These are phyloP conservation scores for Thalassiosira hispida DNA, from an alignment of 352 stramenopile species.

Conservation along the genomic window DNA sequence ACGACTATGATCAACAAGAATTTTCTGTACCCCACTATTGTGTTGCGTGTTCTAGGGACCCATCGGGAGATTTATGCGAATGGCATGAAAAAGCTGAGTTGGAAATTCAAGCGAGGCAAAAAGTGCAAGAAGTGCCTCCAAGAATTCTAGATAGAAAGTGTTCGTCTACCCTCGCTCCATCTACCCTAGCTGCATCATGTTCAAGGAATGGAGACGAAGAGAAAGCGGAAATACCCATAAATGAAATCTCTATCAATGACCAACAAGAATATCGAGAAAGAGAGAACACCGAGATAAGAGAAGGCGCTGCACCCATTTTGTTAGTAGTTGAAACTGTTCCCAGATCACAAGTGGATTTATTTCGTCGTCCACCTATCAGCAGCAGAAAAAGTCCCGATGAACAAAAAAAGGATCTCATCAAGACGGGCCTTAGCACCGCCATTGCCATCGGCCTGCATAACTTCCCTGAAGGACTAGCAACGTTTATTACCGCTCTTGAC, in stretches of 20 bases:
- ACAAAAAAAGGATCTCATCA: constrained; percentile 80
- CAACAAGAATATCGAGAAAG: too few species aligned
- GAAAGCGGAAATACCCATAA: too few species aligned
- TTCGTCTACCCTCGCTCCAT: too few species aligned
- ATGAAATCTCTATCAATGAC: too few species aligned
- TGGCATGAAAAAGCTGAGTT: constrained; percentile 51
- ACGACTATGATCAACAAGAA: constrained; percentile 19
- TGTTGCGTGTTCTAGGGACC: constrained; percentile 52
- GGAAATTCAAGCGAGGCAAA: constrained; percentile 13
- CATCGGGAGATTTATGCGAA: constrained; percentile 51
- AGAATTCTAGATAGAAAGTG: too few species aligned
- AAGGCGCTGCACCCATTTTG: too few species aligned
- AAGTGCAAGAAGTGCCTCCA: constrained; percentile 16
- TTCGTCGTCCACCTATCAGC: not conserved
- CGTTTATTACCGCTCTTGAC: constrained; percentile 91
- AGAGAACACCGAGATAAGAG: too few species aligned
- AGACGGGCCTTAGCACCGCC: constrained; percentile 91
- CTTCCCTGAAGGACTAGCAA: constrained; percentile 94
- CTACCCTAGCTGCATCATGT: too few species aligned
- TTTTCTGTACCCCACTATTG: constrained; percentile 26
- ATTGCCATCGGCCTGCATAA: constrained; percentile 94
- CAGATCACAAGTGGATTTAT: constrained; percentile 25
- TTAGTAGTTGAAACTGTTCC: constrained; percentile 12
- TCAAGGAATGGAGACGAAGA: too few species aligned
- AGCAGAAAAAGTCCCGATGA: constrained; percentile 11